Evolutionary conservation across 2,329 filamentous ascomycete species (phyloP).

Genomic region (Raffaelea albimanens): DNA sequence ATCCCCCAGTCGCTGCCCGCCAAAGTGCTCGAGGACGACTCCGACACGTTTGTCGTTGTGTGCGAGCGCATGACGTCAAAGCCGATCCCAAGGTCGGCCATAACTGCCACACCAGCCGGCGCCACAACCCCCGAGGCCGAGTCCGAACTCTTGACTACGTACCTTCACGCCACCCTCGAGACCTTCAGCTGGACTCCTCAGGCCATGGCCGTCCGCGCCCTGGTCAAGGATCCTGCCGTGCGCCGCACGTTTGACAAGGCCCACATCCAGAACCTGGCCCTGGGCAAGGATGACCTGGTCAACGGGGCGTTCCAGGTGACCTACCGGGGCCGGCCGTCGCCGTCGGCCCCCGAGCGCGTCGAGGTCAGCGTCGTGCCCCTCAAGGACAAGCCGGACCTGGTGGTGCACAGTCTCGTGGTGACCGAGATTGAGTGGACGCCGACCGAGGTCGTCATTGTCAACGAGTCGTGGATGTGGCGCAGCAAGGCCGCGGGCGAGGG

Average conservation of each 20-base stretch:
- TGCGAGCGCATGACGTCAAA: constrained; percentile 11
- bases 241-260: constrained; percentile 16
- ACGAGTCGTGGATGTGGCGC: constrained; percentile 31
- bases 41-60: constrained; percentile 5
- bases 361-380: constrained; percentile 21
- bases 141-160: constrained; percentile 16
- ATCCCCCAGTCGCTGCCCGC: constrained; percentile 8
- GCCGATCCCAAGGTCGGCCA: background rate
- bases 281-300: constrained; percentile 19
- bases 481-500: constrained; percentile 14
- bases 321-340: constrained; percentile 10
- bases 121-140: background rate
- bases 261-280: constrained; percentile 15
- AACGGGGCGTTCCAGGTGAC: constrained; percentile 22
- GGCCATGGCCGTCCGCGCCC: constrained; percentile 18
- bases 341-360: constrained; percentile 14
- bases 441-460: constrained; percentile 19
- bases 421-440: constrained; percentile 13
- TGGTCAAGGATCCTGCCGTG: constrained; percentile 13
- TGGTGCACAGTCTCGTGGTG: constrained; percentile 17
- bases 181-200: constrained; percentile 24
- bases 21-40: background rate
- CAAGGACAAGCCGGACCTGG: constrained; percentile 15
- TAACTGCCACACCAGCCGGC: no score
- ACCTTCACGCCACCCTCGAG: constrained; percentile 19